Conservation (phyloP, 164 flowering plant genomes). For the Berberis thunbergii region DNA sequence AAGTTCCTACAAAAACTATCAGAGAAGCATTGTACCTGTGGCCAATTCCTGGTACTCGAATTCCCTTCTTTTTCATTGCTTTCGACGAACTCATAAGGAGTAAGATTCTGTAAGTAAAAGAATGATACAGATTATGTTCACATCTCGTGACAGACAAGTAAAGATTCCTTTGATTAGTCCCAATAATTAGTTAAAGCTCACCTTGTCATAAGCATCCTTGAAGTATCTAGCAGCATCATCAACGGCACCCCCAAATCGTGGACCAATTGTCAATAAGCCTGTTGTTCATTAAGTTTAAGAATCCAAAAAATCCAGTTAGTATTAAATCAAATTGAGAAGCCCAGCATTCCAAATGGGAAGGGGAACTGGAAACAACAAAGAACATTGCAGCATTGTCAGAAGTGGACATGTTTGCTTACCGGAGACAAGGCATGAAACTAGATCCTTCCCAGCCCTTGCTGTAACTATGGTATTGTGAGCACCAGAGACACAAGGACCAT, state of each 20-base stretch:
- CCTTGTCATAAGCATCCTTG: constrained; percentile 93
- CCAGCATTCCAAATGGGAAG: background rate
- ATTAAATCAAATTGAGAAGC: background rate
- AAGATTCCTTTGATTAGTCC: background rate
- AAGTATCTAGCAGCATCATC: constrained; percentile 99
- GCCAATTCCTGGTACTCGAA: constrained; percentile 98
- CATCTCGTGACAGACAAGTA: too few species aligned
- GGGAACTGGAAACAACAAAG: background rate
- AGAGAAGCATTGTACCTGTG: constrained; percentile 57
- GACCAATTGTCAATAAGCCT: constrained; percentile 98
- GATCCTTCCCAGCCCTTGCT: constrained; percentile 97
- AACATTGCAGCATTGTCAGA: background rate
- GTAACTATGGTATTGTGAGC: constrained; percentile 99
- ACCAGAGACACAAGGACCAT: constrained; percentile 99
- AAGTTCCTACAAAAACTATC: background rate
- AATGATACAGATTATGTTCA: background rate
- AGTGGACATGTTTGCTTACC: constrained; percentile 30
- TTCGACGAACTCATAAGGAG: constrained; percentile 92
- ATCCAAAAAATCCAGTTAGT: constrained; percentile 15
- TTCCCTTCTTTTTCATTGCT: constrained; percentile 96
- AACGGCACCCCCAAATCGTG: constrained; percentile 97
- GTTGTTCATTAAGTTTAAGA: background rate
- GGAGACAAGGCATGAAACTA: constrained; percentile 93
- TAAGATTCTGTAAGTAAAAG: constrained; percentile 44
- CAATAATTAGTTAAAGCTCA: constrained; percentile 17